Conservation (phyloP, 1,284 basidiomycete genomes). For the Schizophyllum amplum region DNA sequence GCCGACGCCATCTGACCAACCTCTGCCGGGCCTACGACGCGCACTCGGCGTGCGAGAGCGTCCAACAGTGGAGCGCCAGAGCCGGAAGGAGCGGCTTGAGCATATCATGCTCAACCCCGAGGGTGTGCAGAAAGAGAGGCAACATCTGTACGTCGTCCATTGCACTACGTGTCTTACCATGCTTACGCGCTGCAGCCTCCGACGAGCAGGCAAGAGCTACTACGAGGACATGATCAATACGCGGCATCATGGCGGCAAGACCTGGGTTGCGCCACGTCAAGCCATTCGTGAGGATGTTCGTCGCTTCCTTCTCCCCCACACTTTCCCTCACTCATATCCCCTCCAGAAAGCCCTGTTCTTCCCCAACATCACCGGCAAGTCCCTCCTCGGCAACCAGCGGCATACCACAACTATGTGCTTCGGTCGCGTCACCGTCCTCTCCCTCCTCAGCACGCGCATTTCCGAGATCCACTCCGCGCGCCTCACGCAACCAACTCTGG, state of each 20-base stretch:
- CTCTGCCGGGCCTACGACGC: constrained; percentile 15
- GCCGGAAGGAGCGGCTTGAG: constrained; percentile 61
- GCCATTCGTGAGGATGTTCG: constrained; percentile 85
- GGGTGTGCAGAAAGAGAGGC: constrained; percentile 61
- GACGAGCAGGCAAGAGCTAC: constrained; percentile 83
- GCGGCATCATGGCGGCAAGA: constrained; percentile 86
- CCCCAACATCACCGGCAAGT: constrained; percentile 79
- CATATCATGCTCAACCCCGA: constrained; percentile 66
- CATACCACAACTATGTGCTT: constrained; percentile 77
- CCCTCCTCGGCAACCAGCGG: constrained; percentile 45
- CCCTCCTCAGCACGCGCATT: constrained; percentile 77
- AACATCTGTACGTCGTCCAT: constrained; percentile 69
- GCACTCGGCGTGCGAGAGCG: constrained; percentile 68
- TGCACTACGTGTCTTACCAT: constrained; percentile 6
- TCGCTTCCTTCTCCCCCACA: constrained; percentile 12
- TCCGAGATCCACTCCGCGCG: constrained; percentile 84
- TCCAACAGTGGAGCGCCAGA: constrained; percentile 48
- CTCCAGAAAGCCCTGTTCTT: constrained; percentile 82
- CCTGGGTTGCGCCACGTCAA: constrained; percentile 87
- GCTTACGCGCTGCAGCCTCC: constrained; percentile 46
- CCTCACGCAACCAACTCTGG: constrained; percentile 62
- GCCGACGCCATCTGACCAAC: background rate
- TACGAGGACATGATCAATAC: constrained; percentile 81
- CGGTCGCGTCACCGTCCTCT: constrained; percentile 73
- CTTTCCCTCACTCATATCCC: background rate